Conservation (phyloP, 2,329 filamentous ascomycete genomes). For the Fusarium sp. region DNA sequence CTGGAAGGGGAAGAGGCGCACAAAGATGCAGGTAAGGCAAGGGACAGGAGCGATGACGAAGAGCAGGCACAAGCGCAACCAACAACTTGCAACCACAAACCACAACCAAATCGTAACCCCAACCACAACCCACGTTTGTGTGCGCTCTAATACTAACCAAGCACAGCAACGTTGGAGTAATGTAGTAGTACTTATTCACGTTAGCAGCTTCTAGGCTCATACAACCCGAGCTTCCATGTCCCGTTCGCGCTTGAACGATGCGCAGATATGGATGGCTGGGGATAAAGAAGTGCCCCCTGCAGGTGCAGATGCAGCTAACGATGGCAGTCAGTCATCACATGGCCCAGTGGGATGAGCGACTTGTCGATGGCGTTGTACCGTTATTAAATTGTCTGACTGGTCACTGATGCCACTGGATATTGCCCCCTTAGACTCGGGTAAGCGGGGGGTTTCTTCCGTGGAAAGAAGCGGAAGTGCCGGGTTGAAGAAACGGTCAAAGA, state of each 20-base stretch:
- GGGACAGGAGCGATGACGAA: slow-evolving; percentile 43
- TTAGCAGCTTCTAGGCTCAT: slow-evolving; percentile 21
- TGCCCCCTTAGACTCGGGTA: slow-evolving; percentile 21
- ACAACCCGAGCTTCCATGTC: slow-evolving; percentile 43
- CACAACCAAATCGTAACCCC: slow-evolving; percentile 27
- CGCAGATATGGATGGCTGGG: slow-evolving; percentile 44
- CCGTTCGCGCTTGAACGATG: slow-evolving; percentile 29
- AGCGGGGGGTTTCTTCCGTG: slow-evolving; percentile 11
- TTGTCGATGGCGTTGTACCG: slow-evolving; percentile 32
- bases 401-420: slow-evolving; percentile 2
- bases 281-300: slow-evolving; percentile 33
- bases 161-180: slow-evolving; percentile 10
- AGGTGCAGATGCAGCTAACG: slow-evolving; percentile 46
- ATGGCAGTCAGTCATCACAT: slow-evolving; percentile 41
- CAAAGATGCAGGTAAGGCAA: slow-evolving; percentile 27
- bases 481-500: slow-evolving; percentile 26
- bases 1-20: slow-evolving; percentile 36
- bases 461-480: slow-evolving; percentile 25
- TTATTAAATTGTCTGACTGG: slow-evolving; percentile 38
- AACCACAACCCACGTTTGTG: slow-evolving; percentile 33
- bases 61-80: slow-evolving; percentile 40
- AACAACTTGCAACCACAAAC: slow-evolving; percentile 18
- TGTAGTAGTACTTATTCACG: neutral
- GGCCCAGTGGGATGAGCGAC: slow-evolving; percentile 34
- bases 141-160: slow-evolving; percentile 27